These are phyloP conservation scores for Suhomyces panamericanus DNA, from an alignment of 1,139 yeast species.

Conservation along the genomic window DNA sequence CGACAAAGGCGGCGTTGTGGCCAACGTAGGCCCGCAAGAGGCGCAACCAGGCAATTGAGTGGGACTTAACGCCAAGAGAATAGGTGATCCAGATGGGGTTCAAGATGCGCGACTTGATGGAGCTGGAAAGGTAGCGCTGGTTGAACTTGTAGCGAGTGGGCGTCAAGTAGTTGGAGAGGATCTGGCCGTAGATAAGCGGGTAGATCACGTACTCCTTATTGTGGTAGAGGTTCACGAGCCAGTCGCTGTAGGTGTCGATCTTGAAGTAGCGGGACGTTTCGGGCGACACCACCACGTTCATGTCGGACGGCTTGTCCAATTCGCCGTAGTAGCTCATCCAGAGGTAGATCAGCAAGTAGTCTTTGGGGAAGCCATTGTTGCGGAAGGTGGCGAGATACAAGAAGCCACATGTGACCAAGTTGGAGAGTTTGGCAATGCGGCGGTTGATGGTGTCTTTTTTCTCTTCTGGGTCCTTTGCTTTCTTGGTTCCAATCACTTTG, in stretches of 20 bases:
- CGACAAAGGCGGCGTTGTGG: slow-evolving; percentile 26
- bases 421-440: slow-evolving; percentile 23
- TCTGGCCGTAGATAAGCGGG: slow-evolving; percentile 42
- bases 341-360: slow-evolving; percentile 39
- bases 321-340: slow-evolving; percentile 36
- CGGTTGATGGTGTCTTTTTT: neutral
- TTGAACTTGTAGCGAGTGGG: slow-evolving; percentile 42
- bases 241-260: slow-evolving; percentile 24
- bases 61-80: slow-evolving; percentile 29
- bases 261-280: slow-evolving; percentile 29
- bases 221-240: slow-evolving; percentile 26
- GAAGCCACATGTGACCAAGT: slow-evolving; percentile 29
- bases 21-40: slow-evolving; percentile 27
- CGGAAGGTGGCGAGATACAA: slow-evolving; percentile 35
- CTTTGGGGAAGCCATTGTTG: slow-evolving; percentile 37
- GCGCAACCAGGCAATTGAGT: slow-evolving; percentile 33
- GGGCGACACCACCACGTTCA: slow-evolving; percentile 32
- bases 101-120: slow-evolving; percentile 33
- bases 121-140: slow-evolving; percentile 38
- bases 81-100: slow-evolving; percentile 49
- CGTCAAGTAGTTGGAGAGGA: slow-evolving; percentile 44
- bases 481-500: neutral
- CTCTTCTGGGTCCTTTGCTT: neutral
- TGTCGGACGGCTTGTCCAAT: slow-evolving; percentile 38
- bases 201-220: slow-evolving; percentile 37